Base-by-base conservation (phyloP, 768 basidiomycete genomes). In the Lentinula detonsa region DNA sequence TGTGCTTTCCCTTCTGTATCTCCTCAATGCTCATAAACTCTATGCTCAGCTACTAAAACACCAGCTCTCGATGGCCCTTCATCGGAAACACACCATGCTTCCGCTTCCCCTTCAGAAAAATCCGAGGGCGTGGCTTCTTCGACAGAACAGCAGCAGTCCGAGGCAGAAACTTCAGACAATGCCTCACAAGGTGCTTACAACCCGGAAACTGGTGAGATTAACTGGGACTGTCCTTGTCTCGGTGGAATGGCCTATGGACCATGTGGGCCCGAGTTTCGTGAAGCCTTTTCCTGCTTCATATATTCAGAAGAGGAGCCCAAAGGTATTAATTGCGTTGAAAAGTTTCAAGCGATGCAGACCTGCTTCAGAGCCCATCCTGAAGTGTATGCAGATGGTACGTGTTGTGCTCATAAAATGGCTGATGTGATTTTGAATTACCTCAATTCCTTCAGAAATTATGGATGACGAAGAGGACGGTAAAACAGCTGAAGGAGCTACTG, bases 181-280 rank as follows among this genome's bases (percentile, higher is more conserved):
- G 67, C 28, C 56, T 52, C 57, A 45, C 74, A 73, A 42, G 79
- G 80, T 46, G 96, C 97, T 4, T 98, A 84, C 80, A 90, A 99
- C 75, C 95, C 95, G 18, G 94, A 85, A 64, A 99, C 97, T 1
- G 97, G 97, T 48, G 95, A 98, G 81, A 98, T 99, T 69, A 99
- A 99, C 77, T 99, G 97, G 97, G 97, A 98, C 71, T 99, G 97
- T 73, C 94, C 97, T 1, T 98, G 97, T 72, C 85, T 99, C 7
- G 97, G 97, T 35, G 97, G 97, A 54, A 98, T 99, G 97, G 96
- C 96, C 9, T 81, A 98, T 69, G 96, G 97, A 5, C 94, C 95
- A 9, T 99, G 97, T 69, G 97, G 97, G 8, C 80, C 82, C 63
- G 82, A 98, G 65, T 99, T 99, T 79, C 87, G 88, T 64, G 91